Evolutionary conservation across 2,329 filamentous ascomycete species (phyloP).

Genomic region (Claviceps lovelessii): DNA sequence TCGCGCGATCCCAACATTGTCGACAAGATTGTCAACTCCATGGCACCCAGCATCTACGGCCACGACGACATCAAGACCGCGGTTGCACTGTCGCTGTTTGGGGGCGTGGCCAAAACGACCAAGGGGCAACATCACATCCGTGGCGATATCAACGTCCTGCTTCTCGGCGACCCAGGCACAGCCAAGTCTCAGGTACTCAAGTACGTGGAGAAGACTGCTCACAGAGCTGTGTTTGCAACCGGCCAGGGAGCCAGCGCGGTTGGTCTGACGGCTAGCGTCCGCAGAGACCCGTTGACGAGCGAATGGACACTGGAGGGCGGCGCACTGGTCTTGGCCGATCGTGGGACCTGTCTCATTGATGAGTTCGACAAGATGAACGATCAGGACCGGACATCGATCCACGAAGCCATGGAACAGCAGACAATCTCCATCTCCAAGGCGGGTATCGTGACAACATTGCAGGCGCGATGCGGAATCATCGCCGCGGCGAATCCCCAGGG

Average conservation of each 20-base stretch:
- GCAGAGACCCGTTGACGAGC: constrained; percentile 83
- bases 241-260: constrained; percentile 95
- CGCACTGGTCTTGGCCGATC: constrained; percentile 85
- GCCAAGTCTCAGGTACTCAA: constrained; percentile 97
- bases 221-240: constrained; percentile 91
- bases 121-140: constrained; percentile 79
- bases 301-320: constrained; percentile 98
- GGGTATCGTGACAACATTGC: constrained; percentile 91
- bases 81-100: constrained; percentile 83
- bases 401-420: constrained; percentile 99
- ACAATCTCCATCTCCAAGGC: constrained; percentile 98
- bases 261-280: constrained; percentile 91
- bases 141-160: constrained; percentile 93
- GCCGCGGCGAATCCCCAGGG: constrained; percentile 94
- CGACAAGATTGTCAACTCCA: constrained; percentile 83
- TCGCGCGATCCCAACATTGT: constrained; percentile 81
- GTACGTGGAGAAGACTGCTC: constrained; percentile 94
- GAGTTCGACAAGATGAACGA: constrained; percentile 99
- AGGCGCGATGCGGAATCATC: constrained; percentile 90
- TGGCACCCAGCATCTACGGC: constrained; percentile 94
- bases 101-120: constrained; percentile 83
- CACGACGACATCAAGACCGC: constrained; percentile 96
- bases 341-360: constrained; percentile 89
- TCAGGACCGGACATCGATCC: constrained; percentile 92
- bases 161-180: constrained; percentile 92